These are phyloP conservation scores for Alternaria burnsii DNA, from an alignment of 2,329 filamentous ascomycete genomes.

Conservation along the genomic window DNA sequence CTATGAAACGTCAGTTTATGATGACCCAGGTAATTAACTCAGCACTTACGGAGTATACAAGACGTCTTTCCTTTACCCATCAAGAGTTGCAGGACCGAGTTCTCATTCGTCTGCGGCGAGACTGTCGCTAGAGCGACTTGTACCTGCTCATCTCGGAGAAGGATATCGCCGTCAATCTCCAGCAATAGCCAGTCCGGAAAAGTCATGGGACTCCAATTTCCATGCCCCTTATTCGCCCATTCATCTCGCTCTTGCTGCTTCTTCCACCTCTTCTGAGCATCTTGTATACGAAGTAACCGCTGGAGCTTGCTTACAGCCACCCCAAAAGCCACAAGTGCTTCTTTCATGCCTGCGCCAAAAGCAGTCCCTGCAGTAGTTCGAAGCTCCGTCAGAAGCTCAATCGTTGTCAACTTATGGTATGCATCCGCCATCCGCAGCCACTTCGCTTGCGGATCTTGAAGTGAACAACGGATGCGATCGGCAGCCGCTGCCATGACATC, in stretches of 20 bases:
- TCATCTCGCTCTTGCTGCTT: slow-evolving; percentile 54
- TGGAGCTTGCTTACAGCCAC: slow-evolving; percentile 58
- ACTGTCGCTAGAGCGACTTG: slow-evolving; percentile 70
- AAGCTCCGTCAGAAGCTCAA: slow-evolving; percentile 59
- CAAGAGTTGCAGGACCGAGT: slow-evolving; percentile 71
- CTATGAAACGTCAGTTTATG: slow-evolving; percentile 23
- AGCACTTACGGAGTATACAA: slow-evolving; percentile 60
- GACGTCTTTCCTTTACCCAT: slow-evolving; percentile 74
- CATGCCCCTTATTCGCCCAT: slow-evolving; percentile 59
- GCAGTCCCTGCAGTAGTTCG: slow-evolving; percentile 42
- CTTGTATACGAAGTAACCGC: slow-evolving; percentile 55
- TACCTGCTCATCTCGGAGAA: slow-evolving; percentile 69
- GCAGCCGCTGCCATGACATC: slow-evolving; percentile 19
- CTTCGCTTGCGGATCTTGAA: slow-evolving; percentile 36
- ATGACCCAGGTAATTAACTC: no score
- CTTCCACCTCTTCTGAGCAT: slow-evolving; percentile 36
- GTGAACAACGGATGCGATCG: slow-evolving; percentile 11
- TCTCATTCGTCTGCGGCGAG: slow-evolving; percentile 59
- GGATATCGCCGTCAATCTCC: slow-evolving; percentile 70
- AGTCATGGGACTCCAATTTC: slow-evolving; percentile 63
- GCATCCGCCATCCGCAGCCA: slow-evolving; percentile 57
- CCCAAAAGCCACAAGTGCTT: slow-evolving; percentile 56
- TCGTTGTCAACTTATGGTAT: slow-evolving; percentile 57
- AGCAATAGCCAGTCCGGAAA: slow-evolving; percentile 71
- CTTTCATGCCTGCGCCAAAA: slow-evolving; percentile 51